Evolutionary conservation across 2,329 filamentous ascomycete species (phyloP).

Genomic region (Fusarium sp.): DNA sequence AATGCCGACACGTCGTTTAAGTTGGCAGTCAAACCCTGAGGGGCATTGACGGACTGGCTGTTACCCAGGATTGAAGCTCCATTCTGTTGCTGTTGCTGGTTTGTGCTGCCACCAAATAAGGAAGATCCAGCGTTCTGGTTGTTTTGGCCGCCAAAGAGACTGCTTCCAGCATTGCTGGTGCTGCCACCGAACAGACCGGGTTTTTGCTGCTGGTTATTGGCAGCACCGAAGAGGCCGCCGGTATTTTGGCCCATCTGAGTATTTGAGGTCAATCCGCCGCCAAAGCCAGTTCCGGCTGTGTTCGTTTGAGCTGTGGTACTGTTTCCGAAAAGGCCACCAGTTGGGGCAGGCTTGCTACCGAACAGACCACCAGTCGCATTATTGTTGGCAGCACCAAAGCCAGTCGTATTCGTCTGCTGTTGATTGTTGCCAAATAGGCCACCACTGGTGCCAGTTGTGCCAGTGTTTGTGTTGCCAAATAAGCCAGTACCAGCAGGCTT

Average conservation of each 20-base stretch:
- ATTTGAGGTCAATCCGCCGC: constrained; percentile 46
- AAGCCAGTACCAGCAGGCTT: constrained; percentile 47
- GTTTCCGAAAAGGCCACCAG: constrained; percentile 52
- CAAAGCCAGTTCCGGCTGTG: constrained; percentile 55
- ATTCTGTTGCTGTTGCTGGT: constrained; percentile 59
- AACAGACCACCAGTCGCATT: constrained; percentile 50
- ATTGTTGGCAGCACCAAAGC: constrained; percentile 47
- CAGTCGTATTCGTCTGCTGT: constrained; percentile 43
- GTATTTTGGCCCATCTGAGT: constrained; percentile 50
- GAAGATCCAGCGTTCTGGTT: constrained; percentile 54
- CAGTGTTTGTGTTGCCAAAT: constrained; percentile 36
- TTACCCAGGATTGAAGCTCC: constrained; percentile 68
- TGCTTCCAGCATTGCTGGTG: constrained; percentile 54
- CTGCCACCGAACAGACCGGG: constrained; percentile 61
- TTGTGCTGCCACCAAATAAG: constrained; percentile 57
- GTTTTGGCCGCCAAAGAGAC: constrained; percentile 63
- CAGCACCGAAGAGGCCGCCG: constrained; percentile 59
- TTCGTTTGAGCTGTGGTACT: constrained; percentile 46
- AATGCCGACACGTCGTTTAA: constrained; percentile 88
- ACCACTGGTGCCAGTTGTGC: constrained; percentile 27
- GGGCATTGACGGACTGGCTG: constrained; percentile 58
- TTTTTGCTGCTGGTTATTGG: constrained; percentile 50
- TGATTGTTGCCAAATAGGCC: constrained; percentile 56
- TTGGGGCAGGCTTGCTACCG: constrained; percentile 48
- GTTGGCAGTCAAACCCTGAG: constrained; percentile 77